phyloP scores from a whole-genome alignment of 345 rosid genomes.

The Odontarrhena argentea region DNA sequence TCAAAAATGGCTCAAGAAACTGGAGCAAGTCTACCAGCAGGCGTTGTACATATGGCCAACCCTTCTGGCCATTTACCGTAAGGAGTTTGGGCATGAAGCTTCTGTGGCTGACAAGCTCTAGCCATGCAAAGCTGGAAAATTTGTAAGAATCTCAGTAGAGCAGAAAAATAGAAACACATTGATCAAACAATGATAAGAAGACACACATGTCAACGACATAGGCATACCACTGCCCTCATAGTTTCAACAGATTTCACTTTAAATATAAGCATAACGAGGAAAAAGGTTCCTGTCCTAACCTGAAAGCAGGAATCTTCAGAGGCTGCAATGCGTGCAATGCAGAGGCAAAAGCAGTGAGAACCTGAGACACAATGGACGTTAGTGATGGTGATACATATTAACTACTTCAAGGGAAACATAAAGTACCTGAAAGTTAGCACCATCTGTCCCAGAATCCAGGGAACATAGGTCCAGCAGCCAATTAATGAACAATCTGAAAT shows the following conservation, averaged over 20 bases:
- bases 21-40: slow-evolving; percentile 90
- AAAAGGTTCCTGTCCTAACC: slow-evolving; percentile 49
- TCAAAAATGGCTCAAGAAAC: slow-evolving; percentile 93
- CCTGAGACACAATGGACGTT: slow-evolving; percentile 51
- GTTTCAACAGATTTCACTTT: slow-evolving; percentile 2
- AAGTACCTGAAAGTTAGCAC: slow-evolving; percentile 74
- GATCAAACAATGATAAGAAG: background rate
- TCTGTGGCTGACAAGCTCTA: slow-evolving; percentile 92
- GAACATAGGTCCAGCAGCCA: slow-evolving; percentile 79
- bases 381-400: slow-evolving; percentile 25
- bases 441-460: slow-evolving; percentile 63
- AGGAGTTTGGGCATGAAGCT: slow-evolving; percentile 98
- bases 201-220: slow-evolving; percentile 5
- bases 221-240: slow-evolving; percentile 12
- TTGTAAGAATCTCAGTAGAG: slow-evolving; percentile 8
- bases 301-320: slow-evolving; percentile 87
- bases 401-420: slow-evolving; percentile 22
- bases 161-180: slow-evolving; percentile 1
- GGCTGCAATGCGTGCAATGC: slow-evolving; percentile 93
- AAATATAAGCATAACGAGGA: slow-evolving; percentile 7
- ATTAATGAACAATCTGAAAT: slow-evolving; percentile 86
- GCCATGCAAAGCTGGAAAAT: slow-evolving; percentile 90
- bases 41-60: slow-evolving; percentile 91
- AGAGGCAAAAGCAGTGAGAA: slow-evolving; percentile 79
- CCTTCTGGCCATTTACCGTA: slow-evolving; percentile 78